Evolutionary conservation across 495 filamentous ascomycete species (phyloP).

Genomic region (Lasiosphaeris hirsuta): DNA sequence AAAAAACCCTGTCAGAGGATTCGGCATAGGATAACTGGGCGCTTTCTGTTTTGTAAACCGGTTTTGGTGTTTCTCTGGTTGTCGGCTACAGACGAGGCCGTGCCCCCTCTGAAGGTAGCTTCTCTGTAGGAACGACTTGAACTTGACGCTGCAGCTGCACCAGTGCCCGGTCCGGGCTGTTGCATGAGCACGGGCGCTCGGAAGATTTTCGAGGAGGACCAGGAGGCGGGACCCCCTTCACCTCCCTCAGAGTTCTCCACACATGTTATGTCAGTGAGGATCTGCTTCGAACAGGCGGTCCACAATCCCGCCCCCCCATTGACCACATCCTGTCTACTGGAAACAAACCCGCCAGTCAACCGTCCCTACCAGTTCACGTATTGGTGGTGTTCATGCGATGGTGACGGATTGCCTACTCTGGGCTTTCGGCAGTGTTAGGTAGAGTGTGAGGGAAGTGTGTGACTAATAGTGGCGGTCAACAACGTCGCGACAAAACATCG

Average conservation of each 20-base stretch:
- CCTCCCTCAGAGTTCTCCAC: constrained; percentile 4
- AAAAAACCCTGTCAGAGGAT: no score
- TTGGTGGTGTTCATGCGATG: neutral
- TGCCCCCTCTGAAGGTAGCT: no score
- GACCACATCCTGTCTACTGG: constrained; percentile 1
- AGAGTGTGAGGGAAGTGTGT: neutral
- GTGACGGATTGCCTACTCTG: neutral
- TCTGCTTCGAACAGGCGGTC: neutral
- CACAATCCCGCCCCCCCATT: neutral
- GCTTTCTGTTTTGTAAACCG: neutral
- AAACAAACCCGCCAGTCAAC: neutral
- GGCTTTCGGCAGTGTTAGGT: neutral
- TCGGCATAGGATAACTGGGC: no score
- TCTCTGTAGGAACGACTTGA: neutral
- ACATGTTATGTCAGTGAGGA: neutral
- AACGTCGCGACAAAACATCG: constrained; percentile 1
- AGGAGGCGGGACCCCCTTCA: no score
- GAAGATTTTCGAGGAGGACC: neutral
- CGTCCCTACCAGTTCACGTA: neutral
- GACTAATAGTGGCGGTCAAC: no score
- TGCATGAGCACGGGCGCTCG: constrained; percentile 6
- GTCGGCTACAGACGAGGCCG: neutral
- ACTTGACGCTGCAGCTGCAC: neutral
- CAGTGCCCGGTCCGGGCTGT: constrained; percentile 3
- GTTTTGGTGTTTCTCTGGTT: constrained; percentile 1